A percentile compares a stretch with the other conserved stretches of the same genome.
Conservation (phyloP, 2,329 filamentous ascomycete genomes). For the Tympanopsis confertula region DNA sequence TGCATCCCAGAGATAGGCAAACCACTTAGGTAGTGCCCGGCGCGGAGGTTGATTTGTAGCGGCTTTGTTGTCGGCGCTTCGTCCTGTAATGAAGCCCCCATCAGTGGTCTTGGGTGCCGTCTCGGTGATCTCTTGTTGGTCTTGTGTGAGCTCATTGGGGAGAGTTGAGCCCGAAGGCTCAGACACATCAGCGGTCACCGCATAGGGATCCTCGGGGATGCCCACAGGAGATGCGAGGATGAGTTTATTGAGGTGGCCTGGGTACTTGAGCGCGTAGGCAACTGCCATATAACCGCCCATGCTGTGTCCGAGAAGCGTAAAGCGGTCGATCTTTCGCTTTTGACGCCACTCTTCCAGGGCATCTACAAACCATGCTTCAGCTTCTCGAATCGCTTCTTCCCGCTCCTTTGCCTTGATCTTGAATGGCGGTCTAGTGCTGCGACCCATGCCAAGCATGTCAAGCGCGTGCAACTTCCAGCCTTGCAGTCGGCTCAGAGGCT, state of each 20-base stretch:
- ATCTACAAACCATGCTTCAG: constrained; percentile 92
- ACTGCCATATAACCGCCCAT: constrained; percentile 91
- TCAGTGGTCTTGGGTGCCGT: constrained; percentile 12
- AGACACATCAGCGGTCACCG: constrained; percentile 68
- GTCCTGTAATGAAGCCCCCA: constrained; percentile 42
- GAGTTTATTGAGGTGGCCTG: constrained; percentile 85
- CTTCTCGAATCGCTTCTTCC: constrained; percentile 71
- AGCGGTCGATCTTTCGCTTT: constrained; percentile 77
- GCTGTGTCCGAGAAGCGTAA: constrained; percentile 86
- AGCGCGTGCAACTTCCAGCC: constrained; percentile 87
- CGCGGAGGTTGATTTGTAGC: constrained; percentile 28
- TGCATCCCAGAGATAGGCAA: constrained; percentile 89
- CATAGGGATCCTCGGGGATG: constrained; percentile 87
- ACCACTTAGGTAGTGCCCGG: constrained; percentile 67
- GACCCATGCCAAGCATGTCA: constrained; percentile 92
- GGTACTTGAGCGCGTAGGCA: constrained; percentile 92
- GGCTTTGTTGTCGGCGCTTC: constrained; percentile 22
- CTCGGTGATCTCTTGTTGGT: constrained; percentile 37
- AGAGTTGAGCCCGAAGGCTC: constrained; percentile 64
- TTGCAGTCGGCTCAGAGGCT: constrained; percentile 63
- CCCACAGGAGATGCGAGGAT: constrained; percentile 91
- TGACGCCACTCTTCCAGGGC: constrained; percentile 92
- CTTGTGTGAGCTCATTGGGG: constrained; percentile 68
- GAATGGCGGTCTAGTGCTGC: constrained; percentile 74
- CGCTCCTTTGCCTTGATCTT: constrained; percentile 72